Percentiles rank a stretch among this genome's conserved stretches.
These are phyloP conservation scores for Aureobasidium sp. DNA, from an alignment of 2,329 filamentous ascomycete genomes.

Conservation along the genomic window DNA sequence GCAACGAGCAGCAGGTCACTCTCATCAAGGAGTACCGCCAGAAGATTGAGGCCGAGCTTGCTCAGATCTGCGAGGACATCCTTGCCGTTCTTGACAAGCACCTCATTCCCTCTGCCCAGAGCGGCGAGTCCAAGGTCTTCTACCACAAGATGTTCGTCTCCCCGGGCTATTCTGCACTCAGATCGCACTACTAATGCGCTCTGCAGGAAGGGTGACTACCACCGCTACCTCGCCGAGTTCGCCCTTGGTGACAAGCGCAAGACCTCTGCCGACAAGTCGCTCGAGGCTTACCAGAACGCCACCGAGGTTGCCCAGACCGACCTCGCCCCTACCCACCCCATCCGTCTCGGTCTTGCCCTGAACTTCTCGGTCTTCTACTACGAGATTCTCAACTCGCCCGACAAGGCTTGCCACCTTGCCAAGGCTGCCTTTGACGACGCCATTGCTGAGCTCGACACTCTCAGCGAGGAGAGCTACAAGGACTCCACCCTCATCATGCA, in stretches of 20 bases:
- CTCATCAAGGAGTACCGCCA: slow-evolving; percentile 97
- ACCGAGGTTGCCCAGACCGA: slow-evolving; percentile 86
- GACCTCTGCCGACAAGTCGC: slow-evolving; percentile 85
- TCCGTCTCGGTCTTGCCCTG: slow-evolving; percentile 82
- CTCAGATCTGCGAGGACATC: slow-evolving; percentile 96
- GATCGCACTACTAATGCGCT: slow-evolving; percentile 5
- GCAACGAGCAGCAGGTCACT: slow-evolving; percentile 81
- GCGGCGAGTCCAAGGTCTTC: slow-evolving; percentile 97
- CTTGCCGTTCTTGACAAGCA: slow-evolving; percentile 90
- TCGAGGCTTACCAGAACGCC: slow-evolving; percentile 93
- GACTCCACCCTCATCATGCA: slow-evolving; percentile 99
- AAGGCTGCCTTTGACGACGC: slow-evolving; percentile 96
- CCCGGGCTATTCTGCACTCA: not conserved
- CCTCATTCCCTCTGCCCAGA: slow-evolving; percentile 89
- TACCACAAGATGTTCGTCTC: slow-evolving; percentile 95
- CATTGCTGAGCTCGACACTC: slow-evolving; percentile 93
- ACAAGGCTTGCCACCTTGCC: slow-evolving; percentile 95
- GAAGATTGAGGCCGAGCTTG: slow-evolving; percentile 95
- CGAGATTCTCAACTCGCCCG: slow-evolving; percentile 96
- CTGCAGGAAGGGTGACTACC: slow-evolving; percentile 95
- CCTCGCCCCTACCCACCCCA: slow-evolving; percentile 85
- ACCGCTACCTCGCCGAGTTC: slow-evolving; percentile 97
- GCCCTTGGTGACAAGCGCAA: slow-evolving; percentile 91
- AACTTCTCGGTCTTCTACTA: slow-evolving; percentile 99
- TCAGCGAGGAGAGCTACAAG: slow-evolving; percentile 99